Evolutionary conservation across 169 alveolate species (phyloP).

Genomic region (Plasmodium berghei): DNA sequence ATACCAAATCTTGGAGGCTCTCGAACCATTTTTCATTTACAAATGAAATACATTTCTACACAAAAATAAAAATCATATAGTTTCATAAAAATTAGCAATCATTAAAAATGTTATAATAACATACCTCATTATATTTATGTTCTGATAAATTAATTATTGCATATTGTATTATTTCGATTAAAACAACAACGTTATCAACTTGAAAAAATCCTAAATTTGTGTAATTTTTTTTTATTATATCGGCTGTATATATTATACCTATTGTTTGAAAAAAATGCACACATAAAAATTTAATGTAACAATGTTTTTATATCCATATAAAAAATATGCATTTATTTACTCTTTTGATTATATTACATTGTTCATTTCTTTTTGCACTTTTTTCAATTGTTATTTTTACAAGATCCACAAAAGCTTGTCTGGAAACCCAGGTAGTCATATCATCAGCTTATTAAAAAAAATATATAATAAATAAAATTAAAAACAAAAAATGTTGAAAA

Average conservation of each 20-base stretch:
- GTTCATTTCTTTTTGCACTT: slow-evolving; percentile 39
- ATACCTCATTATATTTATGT: slow-evolving; percentile 48
- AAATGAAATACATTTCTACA: slow-evolving; percentile 30
- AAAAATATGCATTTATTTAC: background rate
- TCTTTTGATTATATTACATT: slow-evolving; percentile 20
- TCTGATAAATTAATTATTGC: slow-evolving; percentile 51
- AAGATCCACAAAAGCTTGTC: slow-evolving; percentile 61
- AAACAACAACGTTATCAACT: slow-evolving; percentile 59
- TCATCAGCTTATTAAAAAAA: slow-evolving; percentile 40
- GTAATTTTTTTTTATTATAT: slow-evolving; percentile 48
- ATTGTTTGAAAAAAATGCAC: background rate
- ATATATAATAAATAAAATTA: slow-evolving; percentile 4
- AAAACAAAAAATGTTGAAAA: slow-evolving; percentile 15
- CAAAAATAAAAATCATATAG: background rate
- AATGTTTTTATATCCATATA: background rate
- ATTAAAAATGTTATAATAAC: background rate
- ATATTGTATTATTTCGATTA: slow-evolving; percentile 61
- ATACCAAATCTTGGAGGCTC: slow-evolving; percentile 31
- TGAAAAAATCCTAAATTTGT: slow-evolving; percentile 34
- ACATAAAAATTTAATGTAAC: background rate
- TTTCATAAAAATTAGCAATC: background rate
- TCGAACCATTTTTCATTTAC: slow-evolving; percentile 46
- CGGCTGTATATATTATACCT: slow-evolving; percentile 44
- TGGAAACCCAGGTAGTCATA: slow-evolving; percentile 69
- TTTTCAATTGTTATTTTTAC: slow-evolving; percentile 37